Evolutionary conservation across 208 protist species (phyloP), one percentile per base, ranked within the genome.

Genomic region (Balamuthia mandrillaris): DNA sequence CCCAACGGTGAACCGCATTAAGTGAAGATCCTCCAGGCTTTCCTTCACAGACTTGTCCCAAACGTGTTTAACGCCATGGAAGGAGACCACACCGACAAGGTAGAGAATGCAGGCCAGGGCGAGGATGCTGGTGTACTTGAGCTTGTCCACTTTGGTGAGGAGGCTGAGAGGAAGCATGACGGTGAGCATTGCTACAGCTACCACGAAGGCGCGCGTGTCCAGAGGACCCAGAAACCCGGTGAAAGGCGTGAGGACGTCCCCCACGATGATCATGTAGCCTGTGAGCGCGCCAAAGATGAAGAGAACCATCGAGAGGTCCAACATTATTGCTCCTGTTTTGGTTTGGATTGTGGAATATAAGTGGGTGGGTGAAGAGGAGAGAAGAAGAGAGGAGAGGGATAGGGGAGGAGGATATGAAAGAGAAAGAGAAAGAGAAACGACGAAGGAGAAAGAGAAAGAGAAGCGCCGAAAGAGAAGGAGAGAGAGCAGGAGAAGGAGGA

Each of bases 71-170:
- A n/a, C n/a, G n/a, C n/a, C n/a, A n/a, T n/a, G n/a, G n/a, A n/a
- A n/a, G n/a, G n/a, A n/a, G n/a, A n/a, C n/a, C 12, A 35, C 18
- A 4, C 39, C 49, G 49, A 35, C 65, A 24, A 74, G 39, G 18
- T 74, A 74, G 39, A 74, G 24, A 42, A 74, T 74, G n/a, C 65
- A 74, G 65, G 37, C 65, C 31, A 74, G 65, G 37, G 65, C 65
- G 7, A 42, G 39, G 24, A 74, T 12, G n/a, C 39, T 51, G 1
- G 65, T 74, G 65, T 74, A 74, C 39, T 35, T 42, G 24, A 74
- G 65, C 10, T 35, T 42, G 14, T 42, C 65, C 21, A 74, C 49
- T 42, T 74, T 74, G 21, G 39, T 35, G 10, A 74, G 35, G 24
- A 74, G 16, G 24, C 65, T 51, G 5, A 74, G 65, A 6, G 65